Base-by-base conservation (phyloP, 129 eudicot genomes). In the Erigeron canadensis region DNA sequence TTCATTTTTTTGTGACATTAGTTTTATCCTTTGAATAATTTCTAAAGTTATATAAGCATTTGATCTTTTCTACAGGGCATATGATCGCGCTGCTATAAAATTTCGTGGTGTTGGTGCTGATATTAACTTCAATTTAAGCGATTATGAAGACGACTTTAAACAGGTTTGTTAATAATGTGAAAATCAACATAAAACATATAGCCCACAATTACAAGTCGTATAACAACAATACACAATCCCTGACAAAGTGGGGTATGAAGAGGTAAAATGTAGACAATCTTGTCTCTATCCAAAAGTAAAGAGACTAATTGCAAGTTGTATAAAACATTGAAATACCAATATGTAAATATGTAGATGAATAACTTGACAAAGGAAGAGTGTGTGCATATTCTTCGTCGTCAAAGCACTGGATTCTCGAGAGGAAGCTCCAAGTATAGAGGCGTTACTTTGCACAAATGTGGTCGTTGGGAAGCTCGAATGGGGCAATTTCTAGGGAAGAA, bases 391-490 rank as follows among this genome's bases (percentile, higher is more conserved):
- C 95, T 90, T 72, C 95, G 97, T 65, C 95, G 97, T 51, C 95
- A 90, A 82, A 90, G 97, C 77, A 90, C 85, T 50, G 96, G 91
- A 19, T 90, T 90, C 77, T 80, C 94, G 0, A 80, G 94, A 70
- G 96, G 96, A 64, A 87, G 87, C 67, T 89, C 96, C 5, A 86
- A 90, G 70, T 90, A 75, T 62, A 81, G 95, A 66, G 96, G 96
- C 28, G 96, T 90, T 38, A 90, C 96, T 0, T 75, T 87, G 71
- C 96, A 90, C 69, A 90, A 90, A 83, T 87, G 97, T 28, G 97
- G 95, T 21, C 85, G 87, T 8, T 90, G 96, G 96, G 96, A 90
- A 70, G 96, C 96, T 75, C 85, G 91, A 63, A 90, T 90, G 97
- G 95, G 97, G 5, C 97, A 90, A 67, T 86, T 81, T 79, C 87